phyloP scores from a whole-genome alignment of 208 protist species.

The Leishmania mexicana region DNA sequence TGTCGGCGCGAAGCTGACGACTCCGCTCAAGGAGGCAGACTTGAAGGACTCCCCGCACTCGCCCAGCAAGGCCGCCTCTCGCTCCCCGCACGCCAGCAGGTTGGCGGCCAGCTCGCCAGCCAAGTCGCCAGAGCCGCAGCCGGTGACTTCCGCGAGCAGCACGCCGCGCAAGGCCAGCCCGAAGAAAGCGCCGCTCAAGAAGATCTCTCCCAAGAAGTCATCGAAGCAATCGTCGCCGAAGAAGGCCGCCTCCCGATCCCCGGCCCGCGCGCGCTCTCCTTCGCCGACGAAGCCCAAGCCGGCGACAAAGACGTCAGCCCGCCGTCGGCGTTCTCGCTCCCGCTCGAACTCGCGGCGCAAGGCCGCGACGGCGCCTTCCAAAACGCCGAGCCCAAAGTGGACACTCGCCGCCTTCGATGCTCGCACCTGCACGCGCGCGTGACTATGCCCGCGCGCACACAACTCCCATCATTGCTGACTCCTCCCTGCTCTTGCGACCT shows the following conservation, averaged over 20 bases:
- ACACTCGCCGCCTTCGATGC: slow-evolving; percentile 30
- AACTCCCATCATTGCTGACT: not conserved
- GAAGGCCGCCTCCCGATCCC: slow-evolving; percentile 18
- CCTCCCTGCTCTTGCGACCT: not conserved
- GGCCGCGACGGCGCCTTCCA: not conserved
- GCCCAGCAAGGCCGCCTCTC: not conserved
- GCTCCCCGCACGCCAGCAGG: slow-evolving; percentile 18
- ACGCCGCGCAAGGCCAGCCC: slow-evolving; percentile 18
- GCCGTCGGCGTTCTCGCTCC: slow-evolving; percentile 15
- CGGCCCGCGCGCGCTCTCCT: slow-evolving; percentile 22
- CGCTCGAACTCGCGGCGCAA: slow-evolving; percentile 9
- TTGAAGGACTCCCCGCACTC: not conserved
- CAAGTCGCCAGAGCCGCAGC: slow-evolving; percentile 6
- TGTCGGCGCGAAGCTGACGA: slow-evolving; percentile 23
- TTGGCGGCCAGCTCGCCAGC: slow-evolving; percentile 5
- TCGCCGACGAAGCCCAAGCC: slow-evolving; percentile 26
- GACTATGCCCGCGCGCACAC: too few relatives aligned
- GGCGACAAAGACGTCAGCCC: slow-evolving; percentile 14
- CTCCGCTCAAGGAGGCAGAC: slow-evolving; percentile 11
- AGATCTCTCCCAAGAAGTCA: slow-evolving; percentile 11
- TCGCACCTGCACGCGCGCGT: not conserved
- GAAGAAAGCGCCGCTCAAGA: slow-evolving; percentile 15
- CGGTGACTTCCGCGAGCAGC: not conserved
- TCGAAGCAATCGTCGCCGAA: not conserved
- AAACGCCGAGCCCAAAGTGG: slow-evolving; percentile 61